phyloP scores from a whole-genome alignment of 495 filamentous ascomycete species.

The Beverwykella pulmonaria region DNA sequence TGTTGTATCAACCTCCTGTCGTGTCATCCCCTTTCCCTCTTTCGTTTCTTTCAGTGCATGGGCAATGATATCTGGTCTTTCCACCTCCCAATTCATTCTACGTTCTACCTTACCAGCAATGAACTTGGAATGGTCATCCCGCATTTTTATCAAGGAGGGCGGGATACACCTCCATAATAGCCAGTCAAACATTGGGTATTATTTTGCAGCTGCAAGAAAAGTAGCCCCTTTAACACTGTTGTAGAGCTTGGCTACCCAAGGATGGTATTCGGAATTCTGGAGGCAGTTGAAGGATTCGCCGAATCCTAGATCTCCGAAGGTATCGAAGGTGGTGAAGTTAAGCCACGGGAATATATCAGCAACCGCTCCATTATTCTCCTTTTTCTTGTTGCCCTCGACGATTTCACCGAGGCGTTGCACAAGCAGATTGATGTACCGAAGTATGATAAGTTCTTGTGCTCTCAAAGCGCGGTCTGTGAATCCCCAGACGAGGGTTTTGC shows the following conservation, averaged over 20 bases:
- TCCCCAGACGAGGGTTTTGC: not conserved
- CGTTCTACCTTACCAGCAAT: conserved; percentile 6
- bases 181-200: not conserved
- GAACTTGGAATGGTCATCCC: not conserved
- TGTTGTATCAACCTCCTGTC: not conserved
- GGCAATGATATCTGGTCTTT: conserved; percentile 1
- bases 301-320: conserved; percentile 11
- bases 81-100: conserved; percentile 6
- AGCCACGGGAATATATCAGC: not conserved
- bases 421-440: conserved; percentile 10
- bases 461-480: conserved; percentile 25
- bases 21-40: not conserved
- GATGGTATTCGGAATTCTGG: conserved; percentile 8
- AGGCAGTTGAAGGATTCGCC: conserved; percentile 13
- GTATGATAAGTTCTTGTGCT: conserved; percentile 21
- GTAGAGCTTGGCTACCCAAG: conserved; percentile 6
- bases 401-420: not conserved
- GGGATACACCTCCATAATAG: conserved; percentile 7
- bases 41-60: conserved; percentile 1
- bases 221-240: conserved; percentile 8
- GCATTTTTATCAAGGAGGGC: conserved; percentile 10
- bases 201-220: not conserved
- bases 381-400: not conserved
- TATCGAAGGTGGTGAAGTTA: conserved; percentile 17
- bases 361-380: not conserved